Evolutionary conservation across 208 protist species (phyloP).

Genomic region (Endotrypanum monterogeii): DNA sequence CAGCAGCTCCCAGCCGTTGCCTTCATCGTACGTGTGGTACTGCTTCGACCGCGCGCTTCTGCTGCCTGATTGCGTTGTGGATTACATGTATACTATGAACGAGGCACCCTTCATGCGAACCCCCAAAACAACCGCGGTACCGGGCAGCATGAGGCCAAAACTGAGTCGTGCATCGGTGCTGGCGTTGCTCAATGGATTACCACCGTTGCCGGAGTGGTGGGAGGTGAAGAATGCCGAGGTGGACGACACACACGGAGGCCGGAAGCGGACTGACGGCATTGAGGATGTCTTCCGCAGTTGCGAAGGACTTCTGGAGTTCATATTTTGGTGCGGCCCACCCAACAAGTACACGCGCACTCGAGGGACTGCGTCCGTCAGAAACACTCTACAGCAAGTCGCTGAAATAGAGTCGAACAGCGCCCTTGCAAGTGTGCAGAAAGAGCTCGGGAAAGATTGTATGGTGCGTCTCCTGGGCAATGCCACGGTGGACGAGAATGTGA

Average conservation of each 20-base stretch:
- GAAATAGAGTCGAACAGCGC: conserved; percentile 47
- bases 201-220: background rate
- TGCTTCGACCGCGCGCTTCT: conserved; percentile 81
- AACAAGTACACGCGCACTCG: background rate
- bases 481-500: background rate
- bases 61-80: conserved; percentile 87
- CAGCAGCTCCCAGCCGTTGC: conserved; percentile 15
- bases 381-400: conserved; percentile 45
- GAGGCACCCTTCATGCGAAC: conserved; percentile 2
- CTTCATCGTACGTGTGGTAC: conserved; percentile 74
- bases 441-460: conserved; percentile 12
- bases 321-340: conserved; percentile 22
- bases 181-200: conserved; percentile 1
- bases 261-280: conserved; percentile 1
- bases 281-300: conserved; percentile 25
- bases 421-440: conserved; percentile 18
- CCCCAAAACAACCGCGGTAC: background rate
- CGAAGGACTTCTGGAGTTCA: conserved; percentile 26
- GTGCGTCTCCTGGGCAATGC: background rate
- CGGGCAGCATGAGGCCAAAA: background rate
- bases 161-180: background rate
- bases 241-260: background rate
- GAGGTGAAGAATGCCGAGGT: background rate
- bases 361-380: conserved; percentile 6
- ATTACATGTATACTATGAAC: conserved; percentile 72